These are phyloP conservation scores for Dryas octopetala DNA, from an alignment of 306 rosid genomes.

Conservation along the genomic window DNA sequence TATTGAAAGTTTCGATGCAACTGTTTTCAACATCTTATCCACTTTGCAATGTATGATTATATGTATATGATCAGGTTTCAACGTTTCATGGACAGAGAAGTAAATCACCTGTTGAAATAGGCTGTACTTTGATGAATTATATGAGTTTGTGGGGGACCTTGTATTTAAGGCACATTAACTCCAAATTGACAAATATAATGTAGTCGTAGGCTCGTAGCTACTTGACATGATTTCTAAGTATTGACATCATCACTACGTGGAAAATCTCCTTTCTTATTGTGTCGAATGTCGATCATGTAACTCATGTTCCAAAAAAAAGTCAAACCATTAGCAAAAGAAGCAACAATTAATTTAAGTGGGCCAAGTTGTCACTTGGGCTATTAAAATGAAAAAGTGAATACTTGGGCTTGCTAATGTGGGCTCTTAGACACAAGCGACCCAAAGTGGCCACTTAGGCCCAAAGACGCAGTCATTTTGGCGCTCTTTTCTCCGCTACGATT, in stretches of 20 bases:
- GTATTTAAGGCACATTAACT: not conserved
- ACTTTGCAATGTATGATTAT: not conserved
- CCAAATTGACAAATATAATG: not conserved
- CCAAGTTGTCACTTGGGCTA: too few relatives aligned
- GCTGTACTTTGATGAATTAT: not conserved
- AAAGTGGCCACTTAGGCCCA: not conserved
- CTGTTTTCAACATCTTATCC: constrained; percentile 3
- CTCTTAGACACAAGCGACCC: not conserved
- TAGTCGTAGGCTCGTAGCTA: too few relatives aligned
- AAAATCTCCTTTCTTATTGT: too few relatives aligned
- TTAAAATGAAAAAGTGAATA: not conserved
- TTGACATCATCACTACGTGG: too few relatives aligned
- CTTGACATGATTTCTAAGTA: too few relatives aligned
- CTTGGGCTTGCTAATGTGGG: not conserved
- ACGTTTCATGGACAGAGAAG: constrained; percentile 5
- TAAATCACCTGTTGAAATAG: constrained; percentile 13
- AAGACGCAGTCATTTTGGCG: not conserved
- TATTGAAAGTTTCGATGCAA: not conserved
- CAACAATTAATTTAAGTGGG: too few relatives aligned
- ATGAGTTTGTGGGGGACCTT: constrained; percentile 9
- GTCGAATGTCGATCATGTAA: too few relatives aligned
- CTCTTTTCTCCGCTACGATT: not conserved
- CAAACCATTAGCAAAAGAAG: too few relatives aligned
- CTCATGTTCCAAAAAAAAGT: too few relatives aligned
- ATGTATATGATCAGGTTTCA: not conserved